Evolutionary conservation across 2,329 filamentous ascomycete genomes (phyloP), one percentile per base, ranked within the genome.

Genomic region (Colletotrichum euphorbiae): DNA sequence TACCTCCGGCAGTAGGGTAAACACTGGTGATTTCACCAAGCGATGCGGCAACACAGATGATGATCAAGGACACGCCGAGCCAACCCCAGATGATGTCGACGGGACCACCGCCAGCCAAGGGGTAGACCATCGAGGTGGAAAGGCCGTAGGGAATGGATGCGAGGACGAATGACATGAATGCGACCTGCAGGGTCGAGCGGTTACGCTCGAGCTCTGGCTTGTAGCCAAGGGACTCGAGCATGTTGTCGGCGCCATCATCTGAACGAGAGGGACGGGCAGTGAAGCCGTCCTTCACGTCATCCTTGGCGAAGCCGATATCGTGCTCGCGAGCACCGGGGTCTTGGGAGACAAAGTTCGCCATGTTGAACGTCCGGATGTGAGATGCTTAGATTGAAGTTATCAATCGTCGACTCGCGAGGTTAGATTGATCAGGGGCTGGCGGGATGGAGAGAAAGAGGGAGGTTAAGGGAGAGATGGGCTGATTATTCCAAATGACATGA

Each of bases 81-180:
- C 90, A 92, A 46, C 90, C 91, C 90, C 90, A 92, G 75, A 93
- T 89, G 74, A 93, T 88, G 74, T 88, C 87, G 68, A 88, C 86
- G 7, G 90, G 88, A 2, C 90, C 90, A 68, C 90, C 90, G 70
- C 87, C 88, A 64, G 86, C 81, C 46, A 92, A 78, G 3, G 91
- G 90, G 75, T 91, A 92, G 77, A 84, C 85, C 72, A 93, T 77
- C 7, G 90, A 93, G 1, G 91, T 93, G 50, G 89, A 86, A 43
- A 93, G 83, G 73, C 91, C 91, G 77, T 92, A 93, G 9, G 91
- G 91, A 69, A 93, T 91, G 3, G 90, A 90, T 54, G 91, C 90
- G 61, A 93, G 85, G 72, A 93, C 90, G 75, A 93, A 93, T 69
- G 89, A 91, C 90, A 91, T 92, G 83, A 91, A 91, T 72, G 89